Evolutionary conservation across 2,329 filamentous ascomycete genomes (phyloP), one percentile per base, ranked within the genome.

Genomic region (Trichophyton simii): DNA sequence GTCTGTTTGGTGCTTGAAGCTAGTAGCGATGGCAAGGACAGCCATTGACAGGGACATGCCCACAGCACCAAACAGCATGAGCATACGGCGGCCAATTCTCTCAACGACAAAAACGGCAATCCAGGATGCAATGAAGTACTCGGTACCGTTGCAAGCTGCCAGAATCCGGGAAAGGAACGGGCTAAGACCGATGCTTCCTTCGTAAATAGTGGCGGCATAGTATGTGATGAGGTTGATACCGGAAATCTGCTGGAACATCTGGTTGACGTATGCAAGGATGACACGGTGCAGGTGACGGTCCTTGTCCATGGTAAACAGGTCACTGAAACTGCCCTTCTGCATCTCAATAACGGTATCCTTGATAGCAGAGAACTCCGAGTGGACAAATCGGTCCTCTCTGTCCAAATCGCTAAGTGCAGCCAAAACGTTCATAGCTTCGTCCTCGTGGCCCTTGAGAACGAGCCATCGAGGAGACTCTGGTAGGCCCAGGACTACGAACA

Each of bases 51-150:
- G 69, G 42, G 83, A 83, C 76, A 86, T 84, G 0, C 84, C 84
- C 38, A 81, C 74, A 0, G 83, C 83, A 60, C 87, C 87, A 64
- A 88, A 82, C 18, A 90, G 73, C 85, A 91, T 89, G 63, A 90
- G 80, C 68, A 82, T 82, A 18, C 87, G 80, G 31, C 87, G 76
- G 13, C 79, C 79, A 59, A 79, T 71, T 58, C 73, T 75, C 65
- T 81, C 78, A 62, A 81, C 76, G 9, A 76, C 75, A 63, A 80
- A 79, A 36, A 82, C 74, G 2, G 79, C 75, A 25, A 81, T 68
- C 69, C 75, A 76, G 1, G 78, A 80, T 1, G 78, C 78, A 25
- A 80, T 59, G 65, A 82, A 81, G 67, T 82, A 82, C 62, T 80
- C 79, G 0, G 79, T 81, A 38, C 79, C 80, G 63, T 81, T 81